These are phyloP conservation scores for Rhizopogon roseolus DNA, from an alignment of 768 basidiomycete genomes.

Conservation along the genomic window DNA sequence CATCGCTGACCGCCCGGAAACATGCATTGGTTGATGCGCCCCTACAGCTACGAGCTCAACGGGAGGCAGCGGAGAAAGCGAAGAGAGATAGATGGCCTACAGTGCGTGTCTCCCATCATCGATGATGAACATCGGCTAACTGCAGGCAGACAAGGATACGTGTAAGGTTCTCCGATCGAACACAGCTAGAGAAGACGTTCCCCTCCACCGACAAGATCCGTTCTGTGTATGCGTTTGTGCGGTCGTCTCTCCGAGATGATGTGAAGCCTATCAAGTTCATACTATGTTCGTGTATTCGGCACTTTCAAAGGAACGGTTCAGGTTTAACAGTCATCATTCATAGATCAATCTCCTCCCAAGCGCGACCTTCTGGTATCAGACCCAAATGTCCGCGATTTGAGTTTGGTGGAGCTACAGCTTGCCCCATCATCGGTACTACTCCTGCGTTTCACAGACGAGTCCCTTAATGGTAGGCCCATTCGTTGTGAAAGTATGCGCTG, in stretches of 20 bases:
- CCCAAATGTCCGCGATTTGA: conserved; percentile 60
- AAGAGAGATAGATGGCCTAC: conserved; percentile 70
- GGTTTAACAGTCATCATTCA: neutral
- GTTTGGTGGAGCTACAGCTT: conserved; percentile 64
- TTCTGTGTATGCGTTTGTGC: conserved; percentile 82
- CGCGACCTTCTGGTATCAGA: conserved; percentile 83
- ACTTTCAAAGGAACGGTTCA: neutral
- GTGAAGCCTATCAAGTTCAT: conserved; percentile 78
- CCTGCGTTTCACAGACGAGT: conserved; percentile 69
- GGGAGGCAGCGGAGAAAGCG: conserved; percentile 57
- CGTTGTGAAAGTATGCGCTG: neutral
- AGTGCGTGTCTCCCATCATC: conserved; percentile 30
- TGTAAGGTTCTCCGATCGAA: conserved; percentile 75
- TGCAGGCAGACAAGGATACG: conserved; percentile 69
- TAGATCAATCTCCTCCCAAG: conserved; percentile 80
- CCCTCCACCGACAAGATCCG: conserved; percentile 76
- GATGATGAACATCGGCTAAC: conserved; percentile 8
- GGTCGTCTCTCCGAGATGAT: conserved; percentile 64
- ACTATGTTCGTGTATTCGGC: conserved; percentile 53
- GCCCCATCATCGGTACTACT: conserved; percentile 78
- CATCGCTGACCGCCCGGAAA: conserved; percentile 54
- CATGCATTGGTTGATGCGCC: conserved; percentile 67
- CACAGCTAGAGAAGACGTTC: conserved; percentile 75
- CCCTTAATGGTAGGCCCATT: conserved; percentile 52
- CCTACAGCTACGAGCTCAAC: conserved; percentile 55